phyloP scores from a whole-genome alignment of 108 stramenopile species.

The Schizochytrium sp. region DNA sequence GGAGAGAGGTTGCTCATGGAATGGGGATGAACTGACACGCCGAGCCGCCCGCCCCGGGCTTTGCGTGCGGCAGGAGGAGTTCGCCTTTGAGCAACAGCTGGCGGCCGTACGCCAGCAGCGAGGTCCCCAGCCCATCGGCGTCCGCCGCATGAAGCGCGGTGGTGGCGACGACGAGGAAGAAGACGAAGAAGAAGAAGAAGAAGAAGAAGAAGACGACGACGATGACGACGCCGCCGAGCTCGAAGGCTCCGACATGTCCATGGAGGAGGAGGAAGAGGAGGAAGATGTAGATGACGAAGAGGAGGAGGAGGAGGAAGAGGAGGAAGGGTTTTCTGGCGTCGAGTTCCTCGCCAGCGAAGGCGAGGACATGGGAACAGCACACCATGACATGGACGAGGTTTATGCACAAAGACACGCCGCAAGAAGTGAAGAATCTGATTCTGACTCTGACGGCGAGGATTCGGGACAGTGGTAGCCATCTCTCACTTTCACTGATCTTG shows the following conservation, averaged over 20 bases:
- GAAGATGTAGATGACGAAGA: background rate
- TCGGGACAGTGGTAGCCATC: no score
- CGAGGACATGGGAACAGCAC: no score
- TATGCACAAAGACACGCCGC: no score
- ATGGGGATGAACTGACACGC: background rate
- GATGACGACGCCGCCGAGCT: background rate
- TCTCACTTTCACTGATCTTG: no score
- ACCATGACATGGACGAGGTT: no score
- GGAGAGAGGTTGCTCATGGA: background rate
- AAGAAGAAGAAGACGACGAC: background rate
- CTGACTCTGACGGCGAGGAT: no score
- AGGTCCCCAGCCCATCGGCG: background rate
- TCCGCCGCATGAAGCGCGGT: background rate
- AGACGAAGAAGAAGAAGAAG: background rate
- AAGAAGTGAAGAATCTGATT: no score
- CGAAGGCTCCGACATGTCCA: background rate
- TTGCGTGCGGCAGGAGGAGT: background rate
- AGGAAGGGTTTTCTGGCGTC: background rate
- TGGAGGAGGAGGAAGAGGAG: background rate
- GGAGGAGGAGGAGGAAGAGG: background rate
- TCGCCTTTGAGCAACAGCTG: background rate
- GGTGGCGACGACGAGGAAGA: background rate
- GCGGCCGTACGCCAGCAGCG: background rate
- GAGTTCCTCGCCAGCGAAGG: no score
- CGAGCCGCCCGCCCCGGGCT: background rate